Evolutionary conservation across 2,329 filamentous ascomycete species (phyloP), one percentile per base, ranked within the genome.

Genomic region (Aspergillus fructus): DNA sequence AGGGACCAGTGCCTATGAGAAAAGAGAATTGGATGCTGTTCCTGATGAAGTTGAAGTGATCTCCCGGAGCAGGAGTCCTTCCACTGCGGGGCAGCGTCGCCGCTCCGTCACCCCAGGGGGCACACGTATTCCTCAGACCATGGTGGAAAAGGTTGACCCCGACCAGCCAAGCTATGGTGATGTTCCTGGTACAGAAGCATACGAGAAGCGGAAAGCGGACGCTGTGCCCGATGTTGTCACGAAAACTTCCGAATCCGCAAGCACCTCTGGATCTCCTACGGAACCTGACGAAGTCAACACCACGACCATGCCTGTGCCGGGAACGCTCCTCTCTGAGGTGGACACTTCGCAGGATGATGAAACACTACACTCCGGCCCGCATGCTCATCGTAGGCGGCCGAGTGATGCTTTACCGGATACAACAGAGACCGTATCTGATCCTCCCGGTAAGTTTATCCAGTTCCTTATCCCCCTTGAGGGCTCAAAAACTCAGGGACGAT

Each of bases 11-110:
- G 84, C 84, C 55, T 87, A 85, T 69, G 78, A 82, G n/a, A 79
- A 81, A 65, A 76, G 84, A 60, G 75, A 70, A 21, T 78, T 81
- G 63, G 85, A 87, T 68, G 84, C 85, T 27, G 84, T 87, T 5
- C 85, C 85, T 5, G 85, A 88, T 67, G 83, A 87, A 68, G 76
- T 88, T 27, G 83, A 86, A 68, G 75, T 88, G 51, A 76, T 87
- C 4, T 69, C 66, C 59, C 70, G 63, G 30, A 78, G 74, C 60
- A 72, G 75, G 59, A 77, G 74, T 59, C 68, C 65, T 50, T 79
- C 78, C 8, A 68, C 66, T 24, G 62, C 71, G 79, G 62, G 78
- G 64, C 68, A 66, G 8, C 73, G 74, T 24, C 78, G 80, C 59
- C 71, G 76, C 56, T 76, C 81, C 21, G 64, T 76, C 39, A 82